Base-by-base conservation (phyloP, 2,329 filamentous ascomycete species). In the Xylariaceae sp. region DNA sequence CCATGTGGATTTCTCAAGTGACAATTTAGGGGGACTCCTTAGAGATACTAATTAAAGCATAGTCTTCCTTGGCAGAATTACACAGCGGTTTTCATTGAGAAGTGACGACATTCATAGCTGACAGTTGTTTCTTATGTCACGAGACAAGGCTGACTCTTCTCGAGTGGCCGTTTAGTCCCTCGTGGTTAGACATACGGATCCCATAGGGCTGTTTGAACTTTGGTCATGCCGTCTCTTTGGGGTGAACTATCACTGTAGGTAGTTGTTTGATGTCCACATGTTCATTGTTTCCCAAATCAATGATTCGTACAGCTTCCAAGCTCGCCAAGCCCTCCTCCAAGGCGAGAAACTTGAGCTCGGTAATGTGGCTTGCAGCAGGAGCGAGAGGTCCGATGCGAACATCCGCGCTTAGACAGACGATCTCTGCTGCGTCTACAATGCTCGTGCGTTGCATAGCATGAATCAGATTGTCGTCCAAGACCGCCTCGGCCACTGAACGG, bases 331-430 rank as follows among this genome's bases (percentile, higher is more conserved):
- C 88, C 38, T 78, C 73, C 42, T 71, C 70, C 42, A 90, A 67
- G 4, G 86, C 82, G 42, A 90, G 69, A 54, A 92, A 90, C 54
- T 80, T 79, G 55, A 92, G 64, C 62, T 88, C 84, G 1, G 80
- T 82, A 29, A 85, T 83, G 56, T 89, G 86, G 59, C 86, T 91
- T 7, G 85, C 82, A 2, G 80, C 80, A 0, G 87, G 80, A 21
- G 82, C 78, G 29, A 93, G 68, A 23, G 86, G 85, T 0, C 87
- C 87, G 22, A 91, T 77, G 23, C 85, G 74, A 20, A 84, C 79
- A 63, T 91, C 86, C 4, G 86, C 83, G 47, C 82, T 89, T 40
- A 91, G 69, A 57, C 84, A 89, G n/a, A 89, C 72, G 23, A 91
- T 67, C 53, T 89, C 84, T 2, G 82, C 76, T 8, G 74, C 69